Base-by-base conservation (phyloP, 2,329 filamentous ascomycete genomes). In the Trichoderma cornu-damae region DNA sequence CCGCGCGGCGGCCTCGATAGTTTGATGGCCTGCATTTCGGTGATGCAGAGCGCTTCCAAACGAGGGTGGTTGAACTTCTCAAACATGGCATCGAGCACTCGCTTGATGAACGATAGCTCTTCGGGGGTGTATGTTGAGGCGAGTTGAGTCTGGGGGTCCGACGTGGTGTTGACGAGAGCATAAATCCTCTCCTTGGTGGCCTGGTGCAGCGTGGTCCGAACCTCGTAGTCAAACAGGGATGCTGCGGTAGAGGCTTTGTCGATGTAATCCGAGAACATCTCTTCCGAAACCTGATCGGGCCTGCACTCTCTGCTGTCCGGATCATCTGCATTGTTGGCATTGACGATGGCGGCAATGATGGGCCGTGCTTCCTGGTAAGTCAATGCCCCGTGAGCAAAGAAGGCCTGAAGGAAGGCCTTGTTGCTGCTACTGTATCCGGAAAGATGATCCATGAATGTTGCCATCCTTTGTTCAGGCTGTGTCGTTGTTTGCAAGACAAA, bases 31-130 rank as follows among this genome's bases (percentile, higher is more conserved):
- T 96, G 86, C 70, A 90, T 90, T 43, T 83, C 81, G 11, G 84
- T 88, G 3, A 97, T 76, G 3, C 89, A 91, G 82, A 96, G 86
- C 24, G 90, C 82, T 72, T 99, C 93, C 66, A 85, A 83, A n/a
- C 84, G 79, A 7, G 78, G 79, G 0, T 86, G 90, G 68, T 97
- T 97, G 75, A 90, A 85, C 18, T 83, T 87, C 62, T 95, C 90
- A 68, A 97, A 99, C 83, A 99, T 96, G 64, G 82, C 85, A 69
- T 96, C 92, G 1, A 99, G 81, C 3, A 96, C 71, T 7, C 94
- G 81, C 72, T 95, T 94, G 55, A 97, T 83, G 69, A 90, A 99
- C 0, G 88, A 84, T 30, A 97, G 89, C 74, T 97, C 92, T 63
- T 96, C 91, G 0, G 90, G 76, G 6, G 79, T 82, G 68, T 88